Base-by-base conservation (phyloP, 2,329 filamentous ascomycete genomes). In the Aspergillus pseudoterreus region DNA sequence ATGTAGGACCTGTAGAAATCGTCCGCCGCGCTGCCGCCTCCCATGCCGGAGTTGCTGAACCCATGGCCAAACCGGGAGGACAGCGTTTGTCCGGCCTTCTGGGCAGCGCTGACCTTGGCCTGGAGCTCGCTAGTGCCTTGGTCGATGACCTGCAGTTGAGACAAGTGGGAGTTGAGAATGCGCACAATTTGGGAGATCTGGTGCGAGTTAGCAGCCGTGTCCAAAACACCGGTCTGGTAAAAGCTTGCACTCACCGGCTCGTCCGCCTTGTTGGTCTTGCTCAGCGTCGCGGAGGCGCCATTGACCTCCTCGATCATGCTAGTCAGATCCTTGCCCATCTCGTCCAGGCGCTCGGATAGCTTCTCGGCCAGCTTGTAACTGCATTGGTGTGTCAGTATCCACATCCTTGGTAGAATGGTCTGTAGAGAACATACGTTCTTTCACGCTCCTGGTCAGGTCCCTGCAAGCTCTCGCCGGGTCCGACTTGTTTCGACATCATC, bases 221-320 rank as follows among this genome's bases (percentile, higher is more conserved):
- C 43, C 14, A 21, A 12, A 8, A 19, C n/a, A 32, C 6, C 17
- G 15, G 15, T 21, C 10, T 14, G 41, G 6, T 21, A 22, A 38
- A 43, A 63, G 58, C 6, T 22, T 53, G 68, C 63, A 81, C 85
- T 74, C 81, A 94, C 90, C 60, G 89, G 89, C 73, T 94, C 90
- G 69, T 94, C 89, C 24, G 89, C 83, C 73, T 95, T 95, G 72
- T 82, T 87, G 52, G 88, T 90, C 80, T 95, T 96, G 79, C 85
- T 92, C 59, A 99, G 76, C 21, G 86, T 90, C 49, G 88, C 82
- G n/a, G 90, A 94, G 56, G 95, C 92, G 61, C 86, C 84, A 69
- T 99, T 99, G 68, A 99, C 95, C 73, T 97, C 94, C 68, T 95
- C 92, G 62, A 99, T 95, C 91, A 99, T 97, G 74, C 90, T 92